Evolutionary conservation across 2,329 filamentous ascomycete species (phyloP).

Genomic region (Penicillium italicum): DNA sequence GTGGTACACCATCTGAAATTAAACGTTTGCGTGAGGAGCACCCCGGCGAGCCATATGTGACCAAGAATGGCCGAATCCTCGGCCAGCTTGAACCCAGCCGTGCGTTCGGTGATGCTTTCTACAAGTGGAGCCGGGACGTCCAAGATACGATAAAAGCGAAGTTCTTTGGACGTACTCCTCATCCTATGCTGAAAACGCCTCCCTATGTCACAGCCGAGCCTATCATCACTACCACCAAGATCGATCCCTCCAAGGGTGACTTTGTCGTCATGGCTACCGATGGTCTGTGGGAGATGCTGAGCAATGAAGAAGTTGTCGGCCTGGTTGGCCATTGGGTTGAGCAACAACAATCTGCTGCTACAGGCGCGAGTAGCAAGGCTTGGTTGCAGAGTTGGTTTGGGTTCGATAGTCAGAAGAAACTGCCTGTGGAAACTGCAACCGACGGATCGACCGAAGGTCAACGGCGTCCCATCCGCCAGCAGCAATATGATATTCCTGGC

Average conservation of each 20-base stretch:
- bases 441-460: slow-evolving; percentile 61
- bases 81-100: slow-evolving; percentile 89
- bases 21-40: slow-evolving; percentile 80
- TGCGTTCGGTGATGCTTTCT: slow-evolving; percentile 92
- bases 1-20: slow-evolving; percentile 78
- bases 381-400: slow-evolving; percentile 71
- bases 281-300: slow-evolving; percentile 98
- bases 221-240: slow-evolving; percentile 85
- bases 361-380: slow-evolving; percentile 46
- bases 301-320: slow-evolving; percentile 95
- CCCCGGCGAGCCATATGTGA: slow-evolving; percentile 82
- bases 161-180: slow-evolving; percentile 82
- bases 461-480: slow-evolving; percentile 74
- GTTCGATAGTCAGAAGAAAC: slow-evolving; percentile 47
- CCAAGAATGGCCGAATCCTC: slow-evolving; percentile 83
- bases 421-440: slow-evolving; percentile 70
- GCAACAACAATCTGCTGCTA: slow-evolving; percentile 52
- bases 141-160: slow-evolving; percentile 75
- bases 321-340: slow-evolving; percentile 97
- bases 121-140: slow-evolving; percentile 90
- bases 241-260: slow-evolving; percentile 84
- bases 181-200: slow-evolving; percentile 76
- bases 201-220: slow-evolving; percentile 98
- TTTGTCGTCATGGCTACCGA: slow-evolving; percentile 97
- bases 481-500: slow-evolving; percentile 79